Evolutionary conservation across 2,329 filamentous ascomycete species (phyloP).

Genomic region (Exophiala lecanii-corni): DNA sequence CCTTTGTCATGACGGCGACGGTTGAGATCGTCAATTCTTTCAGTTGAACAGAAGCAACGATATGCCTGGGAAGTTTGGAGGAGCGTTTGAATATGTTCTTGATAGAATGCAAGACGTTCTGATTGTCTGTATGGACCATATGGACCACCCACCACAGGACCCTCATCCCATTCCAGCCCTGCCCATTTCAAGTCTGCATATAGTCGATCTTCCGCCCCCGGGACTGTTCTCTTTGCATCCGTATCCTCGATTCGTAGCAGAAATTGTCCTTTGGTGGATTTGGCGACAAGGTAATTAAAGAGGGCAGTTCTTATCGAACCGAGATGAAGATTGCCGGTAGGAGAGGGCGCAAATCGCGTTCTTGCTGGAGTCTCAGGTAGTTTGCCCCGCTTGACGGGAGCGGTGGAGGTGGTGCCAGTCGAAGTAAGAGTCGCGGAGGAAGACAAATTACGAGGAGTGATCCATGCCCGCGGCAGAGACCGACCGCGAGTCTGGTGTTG

Average conservation of each 20-base stretch:
- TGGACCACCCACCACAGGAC: constrained; percentile 73
- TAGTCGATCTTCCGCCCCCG: constrained; percentile 71
- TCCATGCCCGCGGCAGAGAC: too few species aligned
- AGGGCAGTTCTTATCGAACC: constrained; percentile 87
- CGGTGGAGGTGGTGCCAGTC: background rate
- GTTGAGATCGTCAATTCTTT: constrained; percentile 65
- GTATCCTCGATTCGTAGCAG: constrained; percentile 91
- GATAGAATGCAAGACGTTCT: constrained; percentile 69
- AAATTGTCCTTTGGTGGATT: constrained; percentile 83
- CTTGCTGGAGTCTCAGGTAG: constrained; percentile 58
- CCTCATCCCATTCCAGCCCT: constrained; percentile 90
- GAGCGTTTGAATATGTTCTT: constrained; percentile 63
- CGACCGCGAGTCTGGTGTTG: constrained; percentile 9
- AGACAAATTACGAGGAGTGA: too few species aligned
- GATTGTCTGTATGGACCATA: constrained; percentile 89
- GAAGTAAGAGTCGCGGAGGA: constrained; percentile 1
- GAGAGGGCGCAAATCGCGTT: constrained; percentile 91
- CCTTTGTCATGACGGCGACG: constrained; percentile 57
- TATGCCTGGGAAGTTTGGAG: constrained; percentile 72
- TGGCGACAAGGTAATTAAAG: constrained; percentile 93
- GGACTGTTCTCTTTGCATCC: constrained; percentile 71
- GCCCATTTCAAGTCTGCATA: constrained; percentile 83
- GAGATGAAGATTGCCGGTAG: constrained; percentile 88
- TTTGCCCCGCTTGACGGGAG: constrained; percentile 28
- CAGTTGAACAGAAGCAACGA: constrained; percentile 81